Conservation (phyloP, 345 rosid genomes). For the Pelargonium nanum region DNA sequence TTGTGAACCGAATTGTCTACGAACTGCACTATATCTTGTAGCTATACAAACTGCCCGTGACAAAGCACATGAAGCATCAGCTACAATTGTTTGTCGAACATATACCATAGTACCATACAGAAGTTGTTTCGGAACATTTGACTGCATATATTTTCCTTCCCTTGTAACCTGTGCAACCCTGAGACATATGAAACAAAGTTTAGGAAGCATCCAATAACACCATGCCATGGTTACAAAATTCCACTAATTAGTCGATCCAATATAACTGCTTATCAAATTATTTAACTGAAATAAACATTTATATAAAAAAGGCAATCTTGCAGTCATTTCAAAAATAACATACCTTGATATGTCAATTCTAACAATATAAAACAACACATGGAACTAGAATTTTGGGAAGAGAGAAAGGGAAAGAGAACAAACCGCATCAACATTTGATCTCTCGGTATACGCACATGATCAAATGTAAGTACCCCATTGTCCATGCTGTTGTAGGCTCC, state of each 20-base stretch:
- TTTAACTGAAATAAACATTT: neutral
- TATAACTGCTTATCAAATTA: neutral
- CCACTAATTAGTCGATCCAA: too few species aligned
- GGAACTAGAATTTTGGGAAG: slow-evolving; percentile 5
- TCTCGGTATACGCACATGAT: slow-evolving; percentile 86
- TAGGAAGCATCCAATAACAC: neutral
- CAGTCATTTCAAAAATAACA: neutral
- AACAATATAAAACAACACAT: neutral
- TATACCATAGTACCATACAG: slow-evolving; percentile 92
- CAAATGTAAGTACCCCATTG: slow-evolving; percentile 84
- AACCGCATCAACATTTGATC: slow-evolving; percentile 95
- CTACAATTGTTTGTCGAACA: slow-evolving; percentile 77
- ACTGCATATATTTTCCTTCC: slow-evolving; percentile 72
- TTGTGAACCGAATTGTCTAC: slow-evolving; percentile 85
- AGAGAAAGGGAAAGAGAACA: slow-evolving; percentile 12
- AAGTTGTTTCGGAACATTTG: slow-evolving; percentile 81
- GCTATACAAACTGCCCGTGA: slow-evolving; percentile 95
- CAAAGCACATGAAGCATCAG: slow-evolving; percentile 77
- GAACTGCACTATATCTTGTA: slow-evolving; percentile 90
- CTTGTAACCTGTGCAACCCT: slow-evolving; percentile 83
- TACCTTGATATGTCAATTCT: neutral
- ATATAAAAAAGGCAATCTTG: neutral
- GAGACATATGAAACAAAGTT: slow-evolving; percentile 19
- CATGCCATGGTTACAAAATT: too few species aligned
- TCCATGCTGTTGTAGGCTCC: slow-evolving; percentile 96